phyloP scores from a whole-genome alignment of 2,329 filamentous ascomycete genomes.

The Geosmithia putterillii region DNA sequence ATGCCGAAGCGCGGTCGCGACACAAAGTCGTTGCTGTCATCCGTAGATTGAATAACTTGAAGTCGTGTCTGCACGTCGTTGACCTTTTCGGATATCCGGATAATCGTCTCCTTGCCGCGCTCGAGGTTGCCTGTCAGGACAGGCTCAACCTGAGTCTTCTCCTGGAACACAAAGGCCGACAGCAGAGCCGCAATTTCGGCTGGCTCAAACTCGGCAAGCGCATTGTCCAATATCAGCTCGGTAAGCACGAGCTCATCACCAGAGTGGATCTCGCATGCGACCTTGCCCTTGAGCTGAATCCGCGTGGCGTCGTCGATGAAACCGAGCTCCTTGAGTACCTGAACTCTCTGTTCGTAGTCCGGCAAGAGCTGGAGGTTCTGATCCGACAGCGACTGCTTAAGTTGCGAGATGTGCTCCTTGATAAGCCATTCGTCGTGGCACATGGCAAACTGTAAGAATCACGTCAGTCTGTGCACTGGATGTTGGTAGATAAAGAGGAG shows the following conservation, averaged over 20 bases:
- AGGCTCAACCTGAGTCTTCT: conserved; percentile 78
- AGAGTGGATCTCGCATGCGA: conserved; percentile 95
- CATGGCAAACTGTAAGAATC: conserved; percentile 70
- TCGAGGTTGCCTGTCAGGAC: conserved; percentile 73
- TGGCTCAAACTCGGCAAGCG: conserved; percentile 86
- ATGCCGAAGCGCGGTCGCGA: conserved; percentile 80
- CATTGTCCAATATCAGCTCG: conserved; percentile 91
- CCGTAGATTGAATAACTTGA: conserved; percentile 81
- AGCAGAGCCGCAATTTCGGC: conserved; percentile 93
- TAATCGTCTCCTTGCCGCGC: conserved; percentile 71
- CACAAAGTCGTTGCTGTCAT: conserved; percentile 88
- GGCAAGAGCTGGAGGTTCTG: conserved; percentile 92
- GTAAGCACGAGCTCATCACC: conserved; percentile 93
- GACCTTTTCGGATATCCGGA: conserved; percentile 84
- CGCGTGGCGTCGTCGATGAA: conserved; percentile 83
- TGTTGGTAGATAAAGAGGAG: not conserved
- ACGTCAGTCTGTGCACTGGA: not conserved
- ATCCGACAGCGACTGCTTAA: conserved; percentile 84
- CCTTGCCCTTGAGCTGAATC: conserved; percentile 94
- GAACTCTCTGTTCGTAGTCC: conserved; percentile 91
- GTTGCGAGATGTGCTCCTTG: conserved; percentile 78
- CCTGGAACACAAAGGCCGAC: conserved; percentile 93
- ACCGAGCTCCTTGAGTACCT: conserved; percentile 79
- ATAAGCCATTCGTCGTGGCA: conserved; percentile 95
- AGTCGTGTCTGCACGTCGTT: conserved; percentile 80